Base-by-base conservation (phyloP, 257 asterid species). In the Mentha longifolia region DNA sequence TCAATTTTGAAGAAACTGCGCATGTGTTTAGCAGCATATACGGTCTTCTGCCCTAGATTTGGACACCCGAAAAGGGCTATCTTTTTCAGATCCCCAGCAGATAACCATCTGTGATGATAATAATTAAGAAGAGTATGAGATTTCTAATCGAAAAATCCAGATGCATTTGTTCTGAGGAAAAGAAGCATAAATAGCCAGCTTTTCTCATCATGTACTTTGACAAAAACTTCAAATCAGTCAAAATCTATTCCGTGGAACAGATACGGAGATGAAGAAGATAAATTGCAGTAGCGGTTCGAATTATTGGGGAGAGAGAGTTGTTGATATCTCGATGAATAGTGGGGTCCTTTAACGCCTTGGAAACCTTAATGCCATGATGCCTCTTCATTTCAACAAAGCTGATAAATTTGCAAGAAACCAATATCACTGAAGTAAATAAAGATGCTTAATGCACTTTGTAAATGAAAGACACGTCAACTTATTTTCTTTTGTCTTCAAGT, bases 61-160 rank as follows among this genome's bases (percentile, higher is more conserved):
- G 97, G 97, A 71, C 98, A 93, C 28, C 98, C 98, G 46, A 90
- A 87, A 66, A 74, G 79, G 39, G 96, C 96, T 65, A 93, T 81
- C 58, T 64, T 81, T 78, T 87, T 89, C 80, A 93, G 83, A 83
- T 91, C 95, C 74, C 92, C 82, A 42, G 90, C 96, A 7, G 97
- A 89, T 72, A 91, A 76, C 98, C 97, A 89, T 84, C 98, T 93
- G 87, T 39, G 45, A 30, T 46, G 70, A 72, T 61, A 61, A 60
- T 75, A 61, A 60, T 75, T 65, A 70, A 80, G 59, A 74, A 73
- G 4, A 33, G 5, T 65, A 58, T 57, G 30, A 60, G 69, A 41
- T 41, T 57, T 58, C 50, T 33, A 37, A 60, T n/a, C 20, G 46
- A 56, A 45, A 33, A 41, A 41, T 56, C 35, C 67, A 17, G 51